Base-by-base conservation (phyloP, 257 asterid species). In the Solanum dulcamara region DNA sequence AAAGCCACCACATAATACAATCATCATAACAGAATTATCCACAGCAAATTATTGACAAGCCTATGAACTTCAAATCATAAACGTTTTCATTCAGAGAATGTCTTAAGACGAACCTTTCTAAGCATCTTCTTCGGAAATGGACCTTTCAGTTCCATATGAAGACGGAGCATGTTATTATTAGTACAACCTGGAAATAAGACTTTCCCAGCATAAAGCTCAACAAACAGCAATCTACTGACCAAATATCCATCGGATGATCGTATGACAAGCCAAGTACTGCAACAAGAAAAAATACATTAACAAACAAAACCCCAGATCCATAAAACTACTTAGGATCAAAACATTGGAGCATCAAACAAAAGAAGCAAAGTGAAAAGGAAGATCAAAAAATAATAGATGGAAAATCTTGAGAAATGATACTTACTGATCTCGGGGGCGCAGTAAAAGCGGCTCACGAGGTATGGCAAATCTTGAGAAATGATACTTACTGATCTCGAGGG, bases 191-290 rank as follows among this genome's bases (percentile, higher is more conserved):
- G 99, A 90, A 97, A 97, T 37, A 97, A 92, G 86, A 95, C 98
- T 88, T 97, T 94, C 72, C 99, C 98, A 33, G 95, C 89, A 85
- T 93, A 97, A 89, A 97, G 93, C 92, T 95, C 99, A 91, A 97
- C 90, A 97, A 91, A 87, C 99, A 97, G 87, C 99, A 97, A 81
- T 98, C 98, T 20, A 95, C 98, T 35, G 98, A 97, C 99, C 99
- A 97, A 53, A 97, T 92, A 89, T 95, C 99, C 97, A 97, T 81
- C n/a, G 98, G 95, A 85, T 97, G 99, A 89, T 97, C 98, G 84
- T 97, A 97, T 4, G 97, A 55, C 89, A 97, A 92, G 84, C 99
- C 99, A 53, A 97, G 87, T 91, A 97, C 99, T 97, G 89, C 72
- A 88, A 33, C 77, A n/a, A 48, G 64, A 53, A 26, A 88, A 85